Base-by-base conservation (phyloP, 1,284 basidiomycete genomes). In the Sanghuangporus sanghuang region DNA sequence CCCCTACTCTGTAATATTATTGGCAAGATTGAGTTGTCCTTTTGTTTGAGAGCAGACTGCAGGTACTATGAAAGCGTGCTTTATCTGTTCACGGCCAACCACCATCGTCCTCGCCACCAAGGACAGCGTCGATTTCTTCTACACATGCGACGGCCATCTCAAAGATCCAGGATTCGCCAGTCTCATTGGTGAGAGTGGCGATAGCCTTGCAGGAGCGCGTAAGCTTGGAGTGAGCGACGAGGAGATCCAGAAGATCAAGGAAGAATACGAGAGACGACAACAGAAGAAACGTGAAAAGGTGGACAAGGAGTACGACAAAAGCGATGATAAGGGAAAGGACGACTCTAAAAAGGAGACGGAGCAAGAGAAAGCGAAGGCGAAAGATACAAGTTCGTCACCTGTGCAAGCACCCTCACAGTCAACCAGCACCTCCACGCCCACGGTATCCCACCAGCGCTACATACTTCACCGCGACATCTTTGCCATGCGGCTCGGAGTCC, bases 261-360 rank as follows among this genome's bases (percentile, higher is more conserved):
- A 81, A 68, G 90, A 93, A 71, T 93, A 87, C 85, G 90, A 92
- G 73, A 86, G 86, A 65, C 84, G 81, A 70, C 87, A 81, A 71
- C 54, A 79, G 69, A 77, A 77, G 71, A 87, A 86, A 71, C 77
- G 77, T 53, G 81, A 82, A 65, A 82, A 82, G 69, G 79, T 82
- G 69, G 78, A 77, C 57, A 77, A 79, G 59, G 76, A 77, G 59
- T 76, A 79, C 63, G 75, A 78, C 18, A 74, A 78, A 52, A 72
- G 73, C 14, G 72, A 76, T 54, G 71, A 76, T 67, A 73, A 75
- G 39, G 73, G 76, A 46, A 71, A 74, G 60, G 66, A 71, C 6
- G 70, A 72, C 16, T 64, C 73, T 32, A 69, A 73, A 42, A 70
- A 74, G 14, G 76, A 73, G 14, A 72, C 75, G 57, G 72, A 76